A percentile compares a stretch with the other conserved stretches of the same genome.
Evolutionary conservation across 1,284 basidiomycete genomes (phyloP).

Genomic region (Melampsora abietis-canadensis): DNA sequence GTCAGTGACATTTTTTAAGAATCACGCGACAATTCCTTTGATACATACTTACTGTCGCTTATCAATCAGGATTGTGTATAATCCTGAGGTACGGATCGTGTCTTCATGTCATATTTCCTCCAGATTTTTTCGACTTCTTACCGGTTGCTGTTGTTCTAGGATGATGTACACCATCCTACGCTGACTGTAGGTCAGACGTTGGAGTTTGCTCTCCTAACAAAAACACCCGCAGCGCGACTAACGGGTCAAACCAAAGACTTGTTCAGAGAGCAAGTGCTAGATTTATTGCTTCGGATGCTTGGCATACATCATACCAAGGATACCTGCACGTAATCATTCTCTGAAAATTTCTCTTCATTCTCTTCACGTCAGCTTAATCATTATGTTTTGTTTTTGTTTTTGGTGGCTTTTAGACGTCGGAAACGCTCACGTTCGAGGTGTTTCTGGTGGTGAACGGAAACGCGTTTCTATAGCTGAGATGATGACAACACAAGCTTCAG

Average conservation of each 20-base stretch:
- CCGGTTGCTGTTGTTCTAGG: slow-evolving; percentile 50
- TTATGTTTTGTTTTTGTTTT: slow-evolving; percentile 52
- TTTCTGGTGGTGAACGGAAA: slow-evolving; percentile 62
- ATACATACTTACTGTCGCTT: slow-evolving; percentile 43
- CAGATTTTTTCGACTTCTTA: slow-evolving; percentile 47
- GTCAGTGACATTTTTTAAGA: slow-evolving; percentile 67
- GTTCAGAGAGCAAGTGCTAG: slow-evolving; percentile 59
- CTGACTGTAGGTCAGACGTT: slow-evolving; percentile 62
- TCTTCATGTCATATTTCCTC: slow-evolving; percentile 48
- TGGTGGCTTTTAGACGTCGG: slow-evolving; percentile 61
- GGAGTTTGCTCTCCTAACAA: slow-evolving; percentile 58
- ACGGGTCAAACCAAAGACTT: slow-evolving; percentile 57
- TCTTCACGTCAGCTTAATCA: slow-evolving; percentile 60
- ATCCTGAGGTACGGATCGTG: slow-evolving; percentile 45
- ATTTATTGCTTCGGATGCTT: slow-evolving; percentile 61
- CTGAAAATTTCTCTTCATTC: slow-evolving; percentile 50
- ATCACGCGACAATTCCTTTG: slow-evolving; percentile 28
- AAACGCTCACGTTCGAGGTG: slow-evolving; percentile 62
- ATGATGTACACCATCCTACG: slow-evolving; percentile 66
- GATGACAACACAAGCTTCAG: slow-evolving; percentile 56
- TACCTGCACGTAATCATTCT: slow-evolving; percentile 55
- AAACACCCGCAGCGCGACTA: slow-evolving; percentile 59
- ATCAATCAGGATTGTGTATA: slow-evolving; percentile 23
- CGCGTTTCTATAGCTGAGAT: slow-evolving; percentile 63
- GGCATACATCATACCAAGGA: slow-evolving; percentile 65